Evolutionary conservation across 2,329 filamentous ascomycete genomes (phyloP), one percentile per base, ranked within the genome.

Genomic region (Fusarium sororula): DNA sequence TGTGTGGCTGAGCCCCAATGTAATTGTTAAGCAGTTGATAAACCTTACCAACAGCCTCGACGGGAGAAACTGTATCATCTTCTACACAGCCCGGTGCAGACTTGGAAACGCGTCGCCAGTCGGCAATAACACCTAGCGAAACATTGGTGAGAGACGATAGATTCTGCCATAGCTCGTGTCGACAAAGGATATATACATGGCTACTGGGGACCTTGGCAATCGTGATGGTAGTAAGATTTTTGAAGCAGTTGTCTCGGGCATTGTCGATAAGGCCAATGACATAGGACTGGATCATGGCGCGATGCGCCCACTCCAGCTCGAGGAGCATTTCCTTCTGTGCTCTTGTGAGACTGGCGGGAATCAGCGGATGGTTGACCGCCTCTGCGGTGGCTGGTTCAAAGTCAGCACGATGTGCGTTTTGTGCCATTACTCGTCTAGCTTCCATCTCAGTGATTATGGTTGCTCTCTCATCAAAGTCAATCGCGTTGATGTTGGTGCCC

Each of bases 281-380:
- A 74, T 91, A 93, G 2, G 91, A 92, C 55, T 91, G 88, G 53
- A 93, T 84, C 78, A 93, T 91, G 24, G 91, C 91, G 60, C 88
- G 85, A 72, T 93, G 91, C 12, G 91, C 91, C 90, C 91, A 93
- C 59, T 90, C 88, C 7, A 90, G 89, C 79, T 93, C 91, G 42
- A 92, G 82, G 4, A 94, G 81, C 89, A 92, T 91, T 79, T 93
- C 90, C 59, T 87, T 89, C 79, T 94, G 92, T n/a, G 88, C 85
- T 66, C 85, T 85, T 2, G 88, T 89, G n/a, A 93, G 85, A 38
- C 84, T 82, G 5, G 84, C 83, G 7, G 90, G 90, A 45, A 87
- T 85, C n/a, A 91, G 79, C 9, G 81, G 75, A 41, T 73, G 61
- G 37, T 81, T 70, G 78, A 72, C 75, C 44, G 69, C 38, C 66